Evolutionary conservation across 2,329 filamentous ascomycete genomes (phyloP), one percentile per base, ranked within the genome.

Genomic region (Penicillium frequentans): DNA sequence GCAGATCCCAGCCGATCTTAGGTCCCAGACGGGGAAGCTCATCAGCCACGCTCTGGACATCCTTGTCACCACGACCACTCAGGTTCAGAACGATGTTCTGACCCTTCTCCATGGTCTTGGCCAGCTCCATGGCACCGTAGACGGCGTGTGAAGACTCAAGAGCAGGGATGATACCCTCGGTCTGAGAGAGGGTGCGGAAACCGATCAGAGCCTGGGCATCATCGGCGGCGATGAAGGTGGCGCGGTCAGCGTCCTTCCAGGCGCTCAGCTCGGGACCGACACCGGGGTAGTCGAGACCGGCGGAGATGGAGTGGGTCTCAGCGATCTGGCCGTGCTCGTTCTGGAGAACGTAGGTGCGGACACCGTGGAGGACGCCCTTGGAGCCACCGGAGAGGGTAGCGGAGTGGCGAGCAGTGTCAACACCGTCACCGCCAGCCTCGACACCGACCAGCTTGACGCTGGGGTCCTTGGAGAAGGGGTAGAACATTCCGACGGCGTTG

Each of bases 401-500:
- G 49, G 89, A 90, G 78, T 99, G 95, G 47, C 90, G 86, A 8
- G 79, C 75, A 0, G 95, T 98, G 58, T 97, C 90, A 16, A 98
- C 72, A 59, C 95, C 95, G 68, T 98, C 95, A 60, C 95, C 95
- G 39, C 91, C 95, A 13, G 95, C 95, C 80, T 99, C 95, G 2
- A 99, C 93, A 63, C 95, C 95, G 13, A 98, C 82, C 3, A 97
- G 84, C 78, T 93, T 92, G 59, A 99, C 95, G 59, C 83, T 87
- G 0, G 84, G 83, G 68, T 99, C 93, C 43, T 91, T 86, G 61
- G 89, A 84, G 79, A 99, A 99, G 52, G 95, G 95, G 77, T 93
- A 96, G 81, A 99, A 99, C 93, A 98, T 99, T 78, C 95, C 95
- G 3, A 90, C 88, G 2, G 95, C 95, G 73, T 99, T 99, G 73